Percentiles rank a stretch among this genome's conserved stretches.
phyloP scores from a whole-genome alignment of 2,329 filamentous ascomycete species.

The Karstenula rhodostoma region DNA sequence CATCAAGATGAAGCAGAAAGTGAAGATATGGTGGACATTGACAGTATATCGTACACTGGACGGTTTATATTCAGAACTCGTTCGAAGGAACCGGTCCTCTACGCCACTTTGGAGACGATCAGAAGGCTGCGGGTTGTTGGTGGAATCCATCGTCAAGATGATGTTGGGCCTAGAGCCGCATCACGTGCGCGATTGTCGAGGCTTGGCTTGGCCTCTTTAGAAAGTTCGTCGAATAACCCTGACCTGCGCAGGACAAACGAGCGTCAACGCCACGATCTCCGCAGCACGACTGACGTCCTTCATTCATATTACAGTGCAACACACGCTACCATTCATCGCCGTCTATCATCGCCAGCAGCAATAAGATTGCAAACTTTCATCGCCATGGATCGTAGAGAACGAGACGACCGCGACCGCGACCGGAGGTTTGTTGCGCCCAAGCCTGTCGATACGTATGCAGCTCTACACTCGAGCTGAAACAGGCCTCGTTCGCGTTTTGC shows the following conservation, averaged over 20 bases:
- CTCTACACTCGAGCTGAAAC: neutral
- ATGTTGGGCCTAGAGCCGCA: neutral
- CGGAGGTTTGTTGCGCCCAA: constrained; percentile 52
- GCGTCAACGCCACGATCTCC: neutral
- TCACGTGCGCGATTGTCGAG: constrained; percentile 7
- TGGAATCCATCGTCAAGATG: neutral
- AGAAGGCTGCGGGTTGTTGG: neutral
- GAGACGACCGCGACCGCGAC: constrained; percentile 53
- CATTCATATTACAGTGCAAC: neutral
- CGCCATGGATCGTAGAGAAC: constrained; percentile 47
- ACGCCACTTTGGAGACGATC: neutral
- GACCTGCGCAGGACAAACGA: neutral
- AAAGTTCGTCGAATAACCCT: constrained; percentile 10
- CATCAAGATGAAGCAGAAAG: constrained; percentile 16
- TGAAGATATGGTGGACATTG: neutral
- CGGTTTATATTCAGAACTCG: neutral
- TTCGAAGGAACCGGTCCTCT: neutral
- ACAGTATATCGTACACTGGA: neutral
- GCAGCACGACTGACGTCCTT: neutral
- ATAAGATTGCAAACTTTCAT: constrained; percentile 13
- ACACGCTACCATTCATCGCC: constrained; percentile 13
- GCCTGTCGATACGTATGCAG: constrained; percentile 19
- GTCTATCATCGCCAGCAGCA: constrained; percentile 6
- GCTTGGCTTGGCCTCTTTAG: constrained; percentile 3
- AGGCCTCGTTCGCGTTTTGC: neutral